Percentiles rank a stretch among this genome's conserved stretches.
Evolutionary conservation across 176 grass and related monocot species (phyloP).

Genomic region (Aegilops tauschii): DNA sequence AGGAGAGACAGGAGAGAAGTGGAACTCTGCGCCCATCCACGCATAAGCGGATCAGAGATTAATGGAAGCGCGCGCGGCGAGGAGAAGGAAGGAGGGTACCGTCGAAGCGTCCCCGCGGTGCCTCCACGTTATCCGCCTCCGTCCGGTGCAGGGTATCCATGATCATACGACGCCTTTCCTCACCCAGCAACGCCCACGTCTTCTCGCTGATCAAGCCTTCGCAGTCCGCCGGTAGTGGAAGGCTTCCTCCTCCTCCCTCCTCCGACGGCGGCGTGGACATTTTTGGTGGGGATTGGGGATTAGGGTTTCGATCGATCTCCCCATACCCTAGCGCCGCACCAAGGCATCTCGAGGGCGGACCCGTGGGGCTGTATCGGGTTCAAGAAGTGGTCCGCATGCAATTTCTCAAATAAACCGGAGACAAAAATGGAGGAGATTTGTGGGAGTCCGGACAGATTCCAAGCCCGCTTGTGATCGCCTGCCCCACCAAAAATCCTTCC

Average conservation of each 20-base stretch:
- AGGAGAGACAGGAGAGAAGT: not conserved
- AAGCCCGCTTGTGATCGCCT: no score
- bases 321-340: no score
- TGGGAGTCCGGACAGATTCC: no score
- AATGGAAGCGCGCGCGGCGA: no score
- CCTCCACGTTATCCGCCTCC: not conserved
- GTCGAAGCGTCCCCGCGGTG: not conserved
- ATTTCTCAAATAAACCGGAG: no score
- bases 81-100: not conserved
- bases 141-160: not conserved
- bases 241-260: no score
- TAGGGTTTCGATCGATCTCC: not conserved
- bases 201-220: not conserved
- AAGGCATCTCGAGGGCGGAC: no score
- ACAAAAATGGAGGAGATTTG: no score
- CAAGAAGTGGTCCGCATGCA: no score
- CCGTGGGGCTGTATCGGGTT: no score
- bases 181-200: not conserved
- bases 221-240: not conserved
- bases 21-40: not conserved
- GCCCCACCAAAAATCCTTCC: no score
- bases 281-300: not conserved
- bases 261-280: not conserved
- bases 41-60: not conserved
- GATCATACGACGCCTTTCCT: not conserved